phyloP scores from a whole-genome alignment of 1,284 basidiomycete species.

The Athelia sp. region DNA sequence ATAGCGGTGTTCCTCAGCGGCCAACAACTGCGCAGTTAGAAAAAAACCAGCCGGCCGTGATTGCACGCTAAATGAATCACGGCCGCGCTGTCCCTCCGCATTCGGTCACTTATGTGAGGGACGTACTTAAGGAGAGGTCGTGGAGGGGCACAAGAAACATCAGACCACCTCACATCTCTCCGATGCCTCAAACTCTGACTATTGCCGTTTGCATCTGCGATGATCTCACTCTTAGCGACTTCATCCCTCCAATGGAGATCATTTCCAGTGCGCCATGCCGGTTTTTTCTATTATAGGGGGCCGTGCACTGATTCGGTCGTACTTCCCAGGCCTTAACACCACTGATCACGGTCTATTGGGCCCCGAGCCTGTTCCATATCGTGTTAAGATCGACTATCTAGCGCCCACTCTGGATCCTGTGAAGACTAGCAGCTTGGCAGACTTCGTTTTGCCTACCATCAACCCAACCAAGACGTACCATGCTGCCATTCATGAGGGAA shows the following conservation, averaged over 20 bases:
- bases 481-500: neutral
- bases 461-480: neutral
- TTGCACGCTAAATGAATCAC: no score
- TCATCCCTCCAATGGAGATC: neutral
- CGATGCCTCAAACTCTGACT: neutral
- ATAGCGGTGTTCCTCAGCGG: no score
- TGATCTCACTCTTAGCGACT: neutral
- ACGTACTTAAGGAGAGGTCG: no score
- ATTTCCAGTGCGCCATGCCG: neutral
- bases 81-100: no score
- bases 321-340: neutral
- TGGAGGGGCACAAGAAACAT: no score
- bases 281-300: no score
- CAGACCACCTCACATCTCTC: no score
- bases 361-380: neutral
- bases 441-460: neutral
- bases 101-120: no score
- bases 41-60: no score
- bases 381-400: neutral
- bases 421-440: neutral
- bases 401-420: neutral
- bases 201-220: neutral
- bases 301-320: neutral
- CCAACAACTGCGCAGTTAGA: no score
- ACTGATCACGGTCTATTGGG: neutral